Percentiles rank a stretch among this genome's conserved stretches.
Conservation (phyloP, 164 flowering plant species). For the Aristolochia fimbriata region DNA sequence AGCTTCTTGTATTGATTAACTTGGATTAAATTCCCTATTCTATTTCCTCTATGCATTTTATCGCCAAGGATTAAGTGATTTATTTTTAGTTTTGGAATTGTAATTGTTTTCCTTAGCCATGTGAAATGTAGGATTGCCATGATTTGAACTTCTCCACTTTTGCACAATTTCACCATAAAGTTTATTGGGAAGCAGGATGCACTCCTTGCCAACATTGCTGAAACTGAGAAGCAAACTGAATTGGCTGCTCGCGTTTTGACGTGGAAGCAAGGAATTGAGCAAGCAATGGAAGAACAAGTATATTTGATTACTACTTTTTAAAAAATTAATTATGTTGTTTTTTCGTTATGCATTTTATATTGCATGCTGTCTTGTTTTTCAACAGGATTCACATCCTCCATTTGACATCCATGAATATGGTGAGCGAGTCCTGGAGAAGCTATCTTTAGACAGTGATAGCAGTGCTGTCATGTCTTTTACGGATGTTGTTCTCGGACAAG, state of each 20-base stretch:
- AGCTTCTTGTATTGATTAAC: too few species aligned
- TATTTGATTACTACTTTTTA: too few species aligned
- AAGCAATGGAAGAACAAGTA: constrained; percentile 77
- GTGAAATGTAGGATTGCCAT: too few species aligned
- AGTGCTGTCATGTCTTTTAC: constrained; percentile 40
- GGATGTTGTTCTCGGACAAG: constrained; percentile 63
- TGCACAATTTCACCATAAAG: too few species aligned
- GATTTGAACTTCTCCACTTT: too few species aligned
- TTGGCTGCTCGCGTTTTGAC: constrained; percentile 81
- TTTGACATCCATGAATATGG: constrained; percentile 92
- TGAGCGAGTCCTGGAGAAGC: constrained; percentile 49
- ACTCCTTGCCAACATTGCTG: constrained; percentile 79
- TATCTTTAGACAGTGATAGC: constrained; percentile 32
- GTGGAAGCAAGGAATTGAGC: constrained; percentile 97
- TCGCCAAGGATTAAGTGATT: too few species aligned
- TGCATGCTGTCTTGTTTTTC: constrained; percentile 1
- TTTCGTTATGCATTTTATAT: background rate
- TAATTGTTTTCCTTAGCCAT: too few species aligned
- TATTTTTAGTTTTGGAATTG: too few species aligned
- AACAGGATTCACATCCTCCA: constrained; percentile 71
- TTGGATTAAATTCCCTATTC: too few species aligned
- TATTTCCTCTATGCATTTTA: too few species aligned
- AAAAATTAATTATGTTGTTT: background rate
- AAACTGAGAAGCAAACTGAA: constrained; percentile 77
- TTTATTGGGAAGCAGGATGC: constrained; percentile 45